Conservation (phyloP, 495 filamentous ascomycete species). For the Podospora sp. region DNA sequence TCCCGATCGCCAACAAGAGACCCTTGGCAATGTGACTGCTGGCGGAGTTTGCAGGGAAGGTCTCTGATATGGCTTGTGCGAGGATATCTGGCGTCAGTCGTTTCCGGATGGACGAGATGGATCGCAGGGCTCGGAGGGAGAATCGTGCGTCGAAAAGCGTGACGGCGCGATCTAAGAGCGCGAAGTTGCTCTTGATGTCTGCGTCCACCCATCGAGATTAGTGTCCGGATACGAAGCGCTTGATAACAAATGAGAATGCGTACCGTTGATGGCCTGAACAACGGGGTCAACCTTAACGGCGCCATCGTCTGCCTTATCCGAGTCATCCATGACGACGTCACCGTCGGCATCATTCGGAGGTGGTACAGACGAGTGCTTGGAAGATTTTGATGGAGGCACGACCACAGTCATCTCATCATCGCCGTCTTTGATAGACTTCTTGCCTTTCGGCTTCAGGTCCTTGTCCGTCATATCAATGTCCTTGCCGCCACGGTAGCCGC, state of each 20-base stretch:
- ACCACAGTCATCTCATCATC: slow-evolving; percentile 87
- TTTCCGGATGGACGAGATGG: slow-evolving; percentile 94
- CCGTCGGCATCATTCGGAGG: slow-evolving; percentile 65
- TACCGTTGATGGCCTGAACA: slow-evolving; percentile 56
- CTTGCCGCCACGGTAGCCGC: slow-evolving; percentile 72
- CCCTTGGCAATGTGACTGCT: slow-evolving; percentile 67
- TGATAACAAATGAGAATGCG: slow-evolving; percentile 17
- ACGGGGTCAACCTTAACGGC: slow-evolving; percentile 71
- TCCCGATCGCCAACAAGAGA: slow-evolving; percentile 67
- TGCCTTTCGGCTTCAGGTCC: slow-evolving; percentile 66
- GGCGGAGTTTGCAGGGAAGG: slow-evolving; percentile 59
- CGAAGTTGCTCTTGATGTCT: slow-evolving; percentile 96
- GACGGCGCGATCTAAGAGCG: slow-evolving; percentile 87
- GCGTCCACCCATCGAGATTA: not conserved
- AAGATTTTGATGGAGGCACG: slow-evolving; percentile 75
- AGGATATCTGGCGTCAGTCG: slow-evolving; percentile 80
- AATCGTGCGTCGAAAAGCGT: slow-evolving; percentile 93
- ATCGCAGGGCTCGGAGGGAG: slow-evolving; percentile 87
- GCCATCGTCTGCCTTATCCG: slow-evolving; percentile 56
- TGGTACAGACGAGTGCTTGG: slow-evolving; percentile 62
- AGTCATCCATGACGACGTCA: slow-evolving; percentile 73
- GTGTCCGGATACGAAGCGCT: slow-evolving; percentile 7
- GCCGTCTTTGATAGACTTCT: slow-evolving; percentile 60
- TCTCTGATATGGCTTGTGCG: slow-evolving; percentile 76
- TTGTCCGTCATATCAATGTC: slow-evolving; percentile 84